These are phyloP conservation scores for Gaultheria prostrata DNA, from an alignment of 148 eudicot genomes.

Conservation along the genomic window DNA sequence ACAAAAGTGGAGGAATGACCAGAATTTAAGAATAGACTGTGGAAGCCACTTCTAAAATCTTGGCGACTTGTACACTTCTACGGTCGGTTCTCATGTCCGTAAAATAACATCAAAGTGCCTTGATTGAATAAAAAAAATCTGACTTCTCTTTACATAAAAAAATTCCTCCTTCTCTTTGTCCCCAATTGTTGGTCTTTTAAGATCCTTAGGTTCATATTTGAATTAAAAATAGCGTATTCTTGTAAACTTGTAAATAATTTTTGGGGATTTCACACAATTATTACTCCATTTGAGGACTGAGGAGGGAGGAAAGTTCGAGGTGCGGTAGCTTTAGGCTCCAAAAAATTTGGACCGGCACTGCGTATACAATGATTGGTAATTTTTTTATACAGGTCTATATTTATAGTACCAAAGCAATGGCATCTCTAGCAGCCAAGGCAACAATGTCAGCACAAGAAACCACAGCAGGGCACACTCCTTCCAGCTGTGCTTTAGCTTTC, in stretches of 20 bases:
- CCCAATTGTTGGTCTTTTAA: neutral
- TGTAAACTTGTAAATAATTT: neutral
- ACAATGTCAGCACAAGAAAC: constrained; percentile 72
- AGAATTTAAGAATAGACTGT: neutral
- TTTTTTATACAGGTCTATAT: neutral
- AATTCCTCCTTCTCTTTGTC: neutral
- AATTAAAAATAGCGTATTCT: neutral
- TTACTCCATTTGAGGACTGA: too few relatives aligned
- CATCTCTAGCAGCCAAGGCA: constrained; percentile 72
- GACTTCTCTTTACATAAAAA: neutral
- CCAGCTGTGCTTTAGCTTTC: constrained; percentile 42
- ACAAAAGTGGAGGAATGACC: neutral
- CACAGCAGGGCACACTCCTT: constrained; percentile 47
- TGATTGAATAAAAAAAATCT: neutral
- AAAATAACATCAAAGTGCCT: neutral
- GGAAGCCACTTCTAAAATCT: neutral
- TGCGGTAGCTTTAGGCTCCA: too few relatives aligned
- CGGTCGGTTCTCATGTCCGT: neutral
- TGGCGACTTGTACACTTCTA: neutral
- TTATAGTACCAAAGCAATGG: constrained; percentile 44
- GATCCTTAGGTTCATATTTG: neutral
- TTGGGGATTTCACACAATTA: too few relatives aligned
- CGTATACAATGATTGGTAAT: neutral
- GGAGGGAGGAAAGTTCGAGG: too few relatives aligned
- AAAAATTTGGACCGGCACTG: too few relatives aligned